A percentile compares a stretch with the other conserved stretches of the same genome.
These are phyloP conservation scores for Mucor sp. DNA, from an alignment of 371 early-diverging fungal species.

Conservation along the genomic window DNA sequence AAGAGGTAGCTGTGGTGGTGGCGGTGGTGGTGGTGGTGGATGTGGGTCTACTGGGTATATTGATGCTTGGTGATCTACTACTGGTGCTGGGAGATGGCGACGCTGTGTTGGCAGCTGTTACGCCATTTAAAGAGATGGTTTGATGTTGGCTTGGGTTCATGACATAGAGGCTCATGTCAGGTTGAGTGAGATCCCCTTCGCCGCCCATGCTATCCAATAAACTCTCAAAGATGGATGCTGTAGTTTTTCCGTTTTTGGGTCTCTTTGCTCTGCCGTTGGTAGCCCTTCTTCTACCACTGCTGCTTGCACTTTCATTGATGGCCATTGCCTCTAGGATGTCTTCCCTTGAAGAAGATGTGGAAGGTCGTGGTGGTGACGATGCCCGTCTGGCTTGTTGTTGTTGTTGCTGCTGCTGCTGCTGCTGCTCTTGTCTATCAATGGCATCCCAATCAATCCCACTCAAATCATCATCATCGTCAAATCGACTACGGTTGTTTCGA, in stretches of 20 bases:
- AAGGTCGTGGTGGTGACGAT: background rate
- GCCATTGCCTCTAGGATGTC: background rate
- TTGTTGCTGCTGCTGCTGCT: background rate
- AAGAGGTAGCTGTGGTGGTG: background rate
- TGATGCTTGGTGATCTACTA: background rate
- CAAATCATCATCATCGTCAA: background rate
- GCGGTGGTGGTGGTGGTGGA: background rate
- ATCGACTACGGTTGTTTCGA: background rate
- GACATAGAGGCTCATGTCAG: conserved; percentile 21
- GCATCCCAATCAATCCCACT: background rate
- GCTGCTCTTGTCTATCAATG: background rate
- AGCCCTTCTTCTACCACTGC: background rate
- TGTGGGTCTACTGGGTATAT: background rate
- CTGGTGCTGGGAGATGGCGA: background rate
- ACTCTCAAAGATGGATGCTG: background rate
- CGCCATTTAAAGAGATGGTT: conserved; percentile 9
- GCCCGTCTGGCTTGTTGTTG: background rate
- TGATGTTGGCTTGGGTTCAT: conserved; percentile 14
- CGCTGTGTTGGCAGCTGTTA: background rate
- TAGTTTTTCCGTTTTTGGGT: background rate
- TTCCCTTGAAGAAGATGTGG: background rate
- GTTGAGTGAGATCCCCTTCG: background rate
- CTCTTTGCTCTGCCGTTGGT: background rate
- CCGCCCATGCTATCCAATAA: background rate
- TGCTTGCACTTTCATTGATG: background rate